Evolutionary conservation across 805 yeast species (phyloP), one percentile per base, ranked within the genome.

Genomic region (Monosporozyma siamensis): DNA sequence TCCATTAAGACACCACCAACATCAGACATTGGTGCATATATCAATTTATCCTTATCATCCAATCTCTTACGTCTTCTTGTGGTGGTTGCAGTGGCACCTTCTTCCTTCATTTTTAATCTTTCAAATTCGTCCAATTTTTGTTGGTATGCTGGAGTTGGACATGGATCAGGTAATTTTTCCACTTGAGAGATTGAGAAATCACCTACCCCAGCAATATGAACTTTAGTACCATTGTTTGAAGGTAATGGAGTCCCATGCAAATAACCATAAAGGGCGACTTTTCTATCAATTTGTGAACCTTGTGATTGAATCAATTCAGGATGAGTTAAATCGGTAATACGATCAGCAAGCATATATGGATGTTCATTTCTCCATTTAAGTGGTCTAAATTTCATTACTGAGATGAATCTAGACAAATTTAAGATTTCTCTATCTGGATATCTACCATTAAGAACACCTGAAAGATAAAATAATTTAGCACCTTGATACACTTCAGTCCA

Each of bases 401-500:
- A 81, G 42, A 92, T 84, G 60, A 94, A 92, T 51, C 99, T 72
- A 3, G 95, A 82, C 54, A 92, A 71, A 58, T 92, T 92, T 47
- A 92, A 69, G 47, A 92, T 84, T 61, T 92, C 99, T 54, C 98
- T 74, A 63, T 92, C 99, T 2, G 98, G 98, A 59, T 92, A 92
- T 59, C 99, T 77, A 34, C 98, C 98, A 58, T 92, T 94, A 41
- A 92, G 74, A 38, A 92, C 97, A 56, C 99, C 98, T 1, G 95
- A 84, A 15, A 92, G 70, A 58, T 90, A 89, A 59, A 92, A 92
- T 31, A 92, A 71, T 63, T 92, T 92, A 21, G 99, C 98, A 54
- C 99, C 99, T 62, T 83, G 94, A 61, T 92, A 92, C 34, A 92
- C 97, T 66, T 92, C 99, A 2, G 98, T 92, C 98, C 99, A 92